Percentiles rank a stretch among this genome's conserved stretches.
Evolutionary conservation across 805 yeast genomes (phyloP).

Genomic region (Nakazawaea populi): DNA sequence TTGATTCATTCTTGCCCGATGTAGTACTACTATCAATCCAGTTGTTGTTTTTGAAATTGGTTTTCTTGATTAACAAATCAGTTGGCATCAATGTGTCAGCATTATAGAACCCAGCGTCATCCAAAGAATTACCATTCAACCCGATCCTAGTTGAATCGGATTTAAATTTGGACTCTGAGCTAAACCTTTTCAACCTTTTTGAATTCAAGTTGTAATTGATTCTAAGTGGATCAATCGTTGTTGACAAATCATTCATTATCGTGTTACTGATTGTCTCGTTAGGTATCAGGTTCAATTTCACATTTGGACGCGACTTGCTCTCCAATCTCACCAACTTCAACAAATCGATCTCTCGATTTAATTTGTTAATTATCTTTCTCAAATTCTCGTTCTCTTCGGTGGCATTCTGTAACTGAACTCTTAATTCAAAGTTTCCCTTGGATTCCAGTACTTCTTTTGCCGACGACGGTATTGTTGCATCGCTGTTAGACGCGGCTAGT

Average conservation of each 20-base stretch:
- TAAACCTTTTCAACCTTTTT: conserved; percentile 20
- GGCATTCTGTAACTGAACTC: conserved; percentile 33
- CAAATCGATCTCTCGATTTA: conserved; percentile 32
- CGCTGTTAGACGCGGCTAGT: not conserved
- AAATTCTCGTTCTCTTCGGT: conserved; percentile 38
- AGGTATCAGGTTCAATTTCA: conserved; percentile 16
- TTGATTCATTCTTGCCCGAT: no score
- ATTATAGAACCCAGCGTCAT: conserved; percentile 9
- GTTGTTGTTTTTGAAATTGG: not conserved
- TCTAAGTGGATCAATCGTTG: conserved; percentile 23
- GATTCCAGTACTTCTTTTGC: conserved; percentile 13
- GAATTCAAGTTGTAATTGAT: conserved; percentile 24
- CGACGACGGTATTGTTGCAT: conserved; percentile 11
- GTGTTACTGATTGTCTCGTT: conserved; percentile 7
- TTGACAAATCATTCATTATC: conserved; percentile 2
- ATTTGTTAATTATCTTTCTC: conserved; percentile 32
- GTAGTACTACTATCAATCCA: not conserved
- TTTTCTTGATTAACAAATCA: not conserved
- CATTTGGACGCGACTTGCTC: conserved; percentile 25
- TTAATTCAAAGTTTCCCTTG: conserved; percentile 25
- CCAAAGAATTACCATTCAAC: conserved; percentile 5
- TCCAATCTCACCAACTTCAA: conserved; percentile 21
- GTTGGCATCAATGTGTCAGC: conserved; percentile 8
- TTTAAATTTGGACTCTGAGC: conserved; percentile 5
- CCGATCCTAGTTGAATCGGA: not conserved